phyloP scores from a whole-genome alignment of 352 stramenopile species.

The Aphanomyces cochlioides region DNA sequence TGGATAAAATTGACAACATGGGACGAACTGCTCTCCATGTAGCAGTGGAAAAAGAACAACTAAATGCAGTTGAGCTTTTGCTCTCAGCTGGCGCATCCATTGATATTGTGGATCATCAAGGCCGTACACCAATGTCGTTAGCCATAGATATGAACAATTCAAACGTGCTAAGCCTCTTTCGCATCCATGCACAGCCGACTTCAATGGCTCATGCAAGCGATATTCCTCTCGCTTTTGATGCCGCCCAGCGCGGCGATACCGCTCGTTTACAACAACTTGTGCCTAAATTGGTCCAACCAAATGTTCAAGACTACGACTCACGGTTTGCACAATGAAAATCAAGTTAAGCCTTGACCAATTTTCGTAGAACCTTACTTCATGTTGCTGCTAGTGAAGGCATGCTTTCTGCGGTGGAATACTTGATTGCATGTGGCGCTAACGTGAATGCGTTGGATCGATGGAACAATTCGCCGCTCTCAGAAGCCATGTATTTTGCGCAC shows the following conservation, averaged over 20 bases:
- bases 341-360: background rate
- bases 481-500: constrained; percentile 75
- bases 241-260: constrained; percentile 51
- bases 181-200: constrained; percentile 44
- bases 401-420: constrained; percentile 51
- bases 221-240: constrained; percentile 53
- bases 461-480: constrained; percentile 65
- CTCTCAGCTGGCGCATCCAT: constrained; percentile 65
- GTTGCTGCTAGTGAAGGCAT: constrained; percentile 68
- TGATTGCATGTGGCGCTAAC: constrained; percentile 65
- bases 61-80: constrained; percentile 70
- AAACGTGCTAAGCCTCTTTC: constrained; percentile 60
- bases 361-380: constrained; percentile 55
- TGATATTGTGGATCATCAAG: constrained; percentile 48
- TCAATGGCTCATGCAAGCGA: constrained; percentile 35
- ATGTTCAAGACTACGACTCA: constrained; percentile 73
- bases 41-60: constrained; percentile 62
- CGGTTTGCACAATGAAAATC: background rate
- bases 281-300: constrained; percentile 49
- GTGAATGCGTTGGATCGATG: constrained; percentile 78
- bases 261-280: constrained; percentile 50
- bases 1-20: constrained; percentile 52
- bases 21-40: constrained; percentile 73
- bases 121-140: constrained; percentile 63
- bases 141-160: constrained; percentile 56